Evolutionary conservation across 176 grass and related monocot genomes (phyloP).

Genomic region (Oryza brachyantha): DNA sequence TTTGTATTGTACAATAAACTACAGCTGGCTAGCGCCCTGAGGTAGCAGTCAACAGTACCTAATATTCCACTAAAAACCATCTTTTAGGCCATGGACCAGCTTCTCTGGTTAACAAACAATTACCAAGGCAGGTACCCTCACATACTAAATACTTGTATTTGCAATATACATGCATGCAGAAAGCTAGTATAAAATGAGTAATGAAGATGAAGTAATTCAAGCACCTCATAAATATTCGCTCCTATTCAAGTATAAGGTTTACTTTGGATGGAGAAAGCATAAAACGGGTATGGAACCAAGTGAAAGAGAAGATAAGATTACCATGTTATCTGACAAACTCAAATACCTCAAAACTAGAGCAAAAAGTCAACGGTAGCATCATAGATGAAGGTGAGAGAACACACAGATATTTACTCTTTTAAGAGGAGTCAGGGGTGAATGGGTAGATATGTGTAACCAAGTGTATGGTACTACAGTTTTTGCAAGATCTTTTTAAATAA

Average conservation of each 20-base stretch:
- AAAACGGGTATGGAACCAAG: not conserved
- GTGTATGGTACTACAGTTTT: not conserved
- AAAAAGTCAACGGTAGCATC: not conserved
- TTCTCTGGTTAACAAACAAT: not conserved
- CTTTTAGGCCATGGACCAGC: not conserved
- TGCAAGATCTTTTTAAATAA: not conserved
- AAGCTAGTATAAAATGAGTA: not conserved
- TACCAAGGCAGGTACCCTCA: not conserved
- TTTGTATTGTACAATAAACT: not conserved
- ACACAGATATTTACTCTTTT: not conserved
- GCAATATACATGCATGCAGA: not conserved
- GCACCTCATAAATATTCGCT: not conserved
- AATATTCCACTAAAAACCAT: not conserved
- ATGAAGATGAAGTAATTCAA: not conserved
- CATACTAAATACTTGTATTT: constrained; percentile 10
- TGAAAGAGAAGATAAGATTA: not conserved
- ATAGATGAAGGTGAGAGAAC: not conserved
- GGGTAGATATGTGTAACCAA: not conserved
- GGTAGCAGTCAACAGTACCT: constrained; percentile 15
- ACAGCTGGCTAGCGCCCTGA: not conserved
- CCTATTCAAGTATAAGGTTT: not conserved
- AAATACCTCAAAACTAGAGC: not conserved
- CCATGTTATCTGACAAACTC: not conserved
- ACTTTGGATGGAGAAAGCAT: not conserved
- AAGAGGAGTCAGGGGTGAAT: not conserved